phyloP scores from a whole-genome alignment of 108 stramenopile genomes.

The Nannochloropsis salina region DNA sequence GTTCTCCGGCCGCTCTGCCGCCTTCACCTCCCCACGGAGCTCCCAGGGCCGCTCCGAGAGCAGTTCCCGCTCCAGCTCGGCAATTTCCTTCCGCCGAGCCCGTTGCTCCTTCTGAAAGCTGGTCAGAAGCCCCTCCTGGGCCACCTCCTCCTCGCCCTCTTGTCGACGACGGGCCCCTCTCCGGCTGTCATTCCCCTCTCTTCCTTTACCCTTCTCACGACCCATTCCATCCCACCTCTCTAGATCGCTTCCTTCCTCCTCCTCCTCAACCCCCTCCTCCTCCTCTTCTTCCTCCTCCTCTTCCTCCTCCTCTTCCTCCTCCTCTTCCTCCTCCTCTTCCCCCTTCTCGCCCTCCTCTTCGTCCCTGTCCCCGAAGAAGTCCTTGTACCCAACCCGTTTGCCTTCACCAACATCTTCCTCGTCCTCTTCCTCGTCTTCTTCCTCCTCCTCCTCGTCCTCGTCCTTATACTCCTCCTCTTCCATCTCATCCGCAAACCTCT shows the following conservation, averaged over 20 bases:
- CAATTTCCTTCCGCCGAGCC: constrained; percentile 66
- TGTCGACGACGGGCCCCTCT: constrained; percentile 22
- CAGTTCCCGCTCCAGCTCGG: constrained; percentile 77
- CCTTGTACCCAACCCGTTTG: constrained; percentile 70
- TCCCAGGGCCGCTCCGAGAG: constrained; percentile 92
- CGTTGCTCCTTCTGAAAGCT: constrained; percentile 56
- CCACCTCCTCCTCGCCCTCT: constrained; percentile 24
- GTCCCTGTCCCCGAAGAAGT: constrained; percentile 66
- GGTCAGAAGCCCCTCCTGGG: constrained; percentile 14
- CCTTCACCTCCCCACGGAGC: constrained; percentile 79
- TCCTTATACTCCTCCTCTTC: constrained; percentile 77
- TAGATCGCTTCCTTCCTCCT: not conserved
- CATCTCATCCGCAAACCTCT: constrained; percentile 85
- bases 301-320: constrained; percentile 53
- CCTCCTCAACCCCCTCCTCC: constrained; percentile 37
- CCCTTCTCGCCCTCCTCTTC: constrained; percentile 45
- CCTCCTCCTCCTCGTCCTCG: constrained; percentile 27
- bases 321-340: constrained; percentile 48
- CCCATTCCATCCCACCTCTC: not conserved
- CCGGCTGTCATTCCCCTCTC: not conserved
- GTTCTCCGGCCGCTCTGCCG: constrained; percentile 61
- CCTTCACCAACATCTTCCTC: constrained; percentile 55
- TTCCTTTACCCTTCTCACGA: not conserved
- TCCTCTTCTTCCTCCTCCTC: constrained; percentile 42
- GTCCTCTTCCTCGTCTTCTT: constrained; percentile 33